Base-by-base conservation (phyloP, 306 rosid species). In the Vicia faba region DNA sequence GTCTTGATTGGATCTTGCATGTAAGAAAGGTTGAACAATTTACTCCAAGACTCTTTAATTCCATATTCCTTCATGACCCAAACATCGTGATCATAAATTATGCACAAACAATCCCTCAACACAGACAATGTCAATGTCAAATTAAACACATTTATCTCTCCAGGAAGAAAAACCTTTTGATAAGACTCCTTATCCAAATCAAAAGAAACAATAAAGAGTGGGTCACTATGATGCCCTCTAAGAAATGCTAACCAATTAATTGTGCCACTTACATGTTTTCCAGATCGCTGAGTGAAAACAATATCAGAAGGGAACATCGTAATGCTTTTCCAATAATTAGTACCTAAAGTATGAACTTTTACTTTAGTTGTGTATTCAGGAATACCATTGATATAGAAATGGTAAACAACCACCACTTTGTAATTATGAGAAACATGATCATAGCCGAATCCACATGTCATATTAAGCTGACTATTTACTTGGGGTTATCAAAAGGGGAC, bases 21-120 rank as follows among this genome's bases (percentile, higher is more conserved):
- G 19, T 0, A 39, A 59, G 74, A 64, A 40, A 77, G 1, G 0
- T 23, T 26, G 40, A 51, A 54, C 67, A 73, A 31, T 51, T 58
- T 77, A 35, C 45, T 69, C 85, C 82, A 80, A 38, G 84, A 80
- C 10, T 70, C 75, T 25, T 28, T 35, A 16, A 69, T 61, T 25
- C 82, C 85, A 69, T 64, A 69, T 2, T 73, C 80, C 59, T 73
- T 73, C 84, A 76, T 76, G n/a, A 76, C 5, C 79, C 79, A 76
- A 64, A 72, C 18, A 55, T 72, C 66, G 13, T 11, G 0, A 15
- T 61, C 2, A 48, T 28, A 12, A 55, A 67, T 8, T 14, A 76
- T 33, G 33, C 66, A 68, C 38, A 80, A 50, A 26, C 73, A 72
- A 28, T 43, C 66, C 61, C 45, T 64, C 19, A 80, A 25, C n/a